A percentile compares a stretch with the other conserved stretches of the same genome.
Conservation (phyloP, 2,329 filamentous ascomycete genomes). For the Boeremia exigua region DNA sequence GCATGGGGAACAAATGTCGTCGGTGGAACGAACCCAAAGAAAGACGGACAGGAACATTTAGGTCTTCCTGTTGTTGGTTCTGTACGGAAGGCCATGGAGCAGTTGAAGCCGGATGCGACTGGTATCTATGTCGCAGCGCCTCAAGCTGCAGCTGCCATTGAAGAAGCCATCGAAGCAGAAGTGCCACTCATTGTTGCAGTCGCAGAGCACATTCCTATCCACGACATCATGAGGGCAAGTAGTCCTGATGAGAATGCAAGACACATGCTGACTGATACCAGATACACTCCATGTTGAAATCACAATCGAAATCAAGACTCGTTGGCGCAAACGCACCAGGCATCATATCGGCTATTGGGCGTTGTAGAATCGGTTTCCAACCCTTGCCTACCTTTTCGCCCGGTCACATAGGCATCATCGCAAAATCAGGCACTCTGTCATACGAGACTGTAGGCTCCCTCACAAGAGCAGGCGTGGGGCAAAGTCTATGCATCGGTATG, state of each 20-base stretch:
- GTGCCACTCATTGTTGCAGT: slow-evolving; percentile 79
- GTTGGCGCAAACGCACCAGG: slow-evolving; percentile 84
- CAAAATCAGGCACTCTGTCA: slow-evolving; percentile 81
- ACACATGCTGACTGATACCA: slow-evolving; percentile 39
- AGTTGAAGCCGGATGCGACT: slow-evolving; percentile 76
- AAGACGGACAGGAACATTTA: slow-evolving; percentile 62
- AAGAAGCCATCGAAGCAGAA: slow-evolving; percentile 80
- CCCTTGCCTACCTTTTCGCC: slow-evolving; percentile 74
- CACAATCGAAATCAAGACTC: slow-evolving; percentile 73
- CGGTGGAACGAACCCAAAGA: slow-evolving; percentile 72
- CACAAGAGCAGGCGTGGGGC: slow-evolving; percentile 74
- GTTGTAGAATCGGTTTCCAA: slow-evolving; percentile 77
- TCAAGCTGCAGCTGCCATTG: slow-evolving; percentile 74
- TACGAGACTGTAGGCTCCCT: slow-evolving; percentile 81
- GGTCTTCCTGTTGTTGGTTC: slow-evolving; percentile 74
- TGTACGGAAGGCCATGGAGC: slow-evolving; percentile 71
- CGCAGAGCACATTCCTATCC: slow-evolving; percentile 79
- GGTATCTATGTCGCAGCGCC: slow-evolving; percentile 82
- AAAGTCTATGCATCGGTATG: slow-evolving; percentile 78
- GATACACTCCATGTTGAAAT: slow-evolving; percentile 73
- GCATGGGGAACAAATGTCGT: slow-evolving; percentile 82
- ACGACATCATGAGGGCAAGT: slow-evolving; percentile 74
- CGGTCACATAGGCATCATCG: slow-evolving; percentile 75
- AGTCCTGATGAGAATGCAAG: background rate
- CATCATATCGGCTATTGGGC: slow-evolving; percentile 75